Conservation (phyloP, 805 yeast genomes). For the Ogataea saltuana region DNA sequence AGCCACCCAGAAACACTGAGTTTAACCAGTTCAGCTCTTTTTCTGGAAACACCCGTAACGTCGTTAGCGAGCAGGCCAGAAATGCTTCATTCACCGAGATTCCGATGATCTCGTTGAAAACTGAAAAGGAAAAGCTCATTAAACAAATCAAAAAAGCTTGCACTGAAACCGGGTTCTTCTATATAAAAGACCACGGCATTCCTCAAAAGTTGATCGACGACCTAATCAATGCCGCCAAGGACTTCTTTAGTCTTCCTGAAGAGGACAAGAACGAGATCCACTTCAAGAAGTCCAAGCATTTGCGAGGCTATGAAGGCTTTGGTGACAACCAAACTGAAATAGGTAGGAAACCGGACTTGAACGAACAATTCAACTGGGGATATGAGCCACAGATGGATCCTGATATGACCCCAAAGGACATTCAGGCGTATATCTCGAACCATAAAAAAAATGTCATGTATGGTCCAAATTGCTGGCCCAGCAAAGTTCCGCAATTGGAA, state of each 20-base stretch:
- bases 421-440: constrained; percentile 20
- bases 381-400: constrained; percentile 36
- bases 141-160: constrained; percentile 18
- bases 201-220: constrained; percentile 27
- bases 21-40: constrained; percentile 21
- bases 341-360: constrained; percentile 26
- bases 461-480: constrained; percentile 34
- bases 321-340: constrained; percentile 25
- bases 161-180: constrained; percentile 35
- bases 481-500: constrained; percentile 30
- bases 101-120: constrained; percentile 19
- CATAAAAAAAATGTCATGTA: constrained; percentile 22
- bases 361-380: constrained; percentile 28
- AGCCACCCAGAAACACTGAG: not conserved
- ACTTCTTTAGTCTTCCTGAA: constrained; percentile 27
- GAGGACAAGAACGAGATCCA: constrained; percentile 28
- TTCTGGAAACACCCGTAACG: constrained; percentile 14
- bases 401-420: constrained; percentile 24
- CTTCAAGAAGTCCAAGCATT: constrained; percentile 19
- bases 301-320: constrained; percentile 26
- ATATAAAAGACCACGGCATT: constrained; percentile 33
- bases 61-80: constrained; percentile 19
- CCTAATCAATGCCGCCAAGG: constrained; percentile 23
- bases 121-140: constrained; percentile 11
- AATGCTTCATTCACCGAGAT: constrained; percentile 20